These are phyloP conservation scores for Alternaria solani DNA, from an alignment of 2,329 filamentous ascomycete species.

Conservation along the genomic window DNA sequence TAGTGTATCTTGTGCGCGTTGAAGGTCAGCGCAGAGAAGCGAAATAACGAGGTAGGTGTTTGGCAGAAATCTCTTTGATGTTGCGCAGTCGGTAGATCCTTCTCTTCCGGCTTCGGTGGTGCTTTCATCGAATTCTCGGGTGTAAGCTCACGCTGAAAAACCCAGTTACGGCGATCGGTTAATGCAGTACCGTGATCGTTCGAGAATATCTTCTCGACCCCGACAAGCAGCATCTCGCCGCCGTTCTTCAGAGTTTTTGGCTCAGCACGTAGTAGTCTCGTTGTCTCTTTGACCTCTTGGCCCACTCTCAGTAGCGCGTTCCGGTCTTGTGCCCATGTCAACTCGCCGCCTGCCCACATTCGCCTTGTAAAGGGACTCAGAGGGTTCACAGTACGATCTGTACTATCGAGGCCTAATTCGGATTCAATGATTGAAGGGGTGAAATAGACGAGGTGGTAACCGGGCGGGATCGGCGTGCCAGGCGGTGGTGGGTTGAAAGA, in stretches of 20 bases:
- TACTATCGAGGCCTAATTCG: constrained; percentile 79
- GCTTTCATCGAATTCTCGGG: constrained; percentile 48
- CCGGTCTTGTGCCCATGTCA: constrained; percentile 61
- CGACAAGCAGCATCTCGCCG: constrained; percentile 66
- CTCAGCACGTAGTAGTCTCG: constrained; percentile 56
- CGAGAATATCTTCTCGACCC: constrained; percentile 63
- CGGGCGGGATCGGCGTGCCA: constrained; percentile 63
- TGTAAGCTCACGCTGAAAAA: constrained; percentile 55
- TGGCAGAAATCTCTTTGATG: constrained; percentile 66
- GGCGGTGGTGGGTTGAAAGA: constrained; percentile 28
- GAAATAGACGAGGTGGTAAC: constrained; percentile 90
- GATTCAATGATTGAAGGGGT: constrained; percentile 72
- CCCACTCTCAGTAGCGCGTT: constrained; percentile 36
- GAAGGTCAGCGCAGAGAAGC: constrained; percentile 90
- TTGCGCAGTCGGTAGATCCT: constrained; percentile 27
- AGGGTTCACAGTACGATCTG: constrained; percentile 80
- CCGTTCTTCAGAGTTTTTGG: constrained; percentile 60
- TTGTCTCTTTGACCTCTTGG: constrained; percentile 53
- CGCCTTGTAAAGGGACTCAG: constrained; percentile 74
- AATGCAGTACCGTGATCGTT: constrained; percentile 46
- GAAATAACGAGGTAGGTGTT: constrained; percentile 77
- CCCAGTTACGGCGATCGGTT: constrained; percentile 49
- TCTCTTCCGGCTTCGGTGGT: constrained; percentile 26
- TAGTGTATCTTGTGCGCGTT: constrained; percentile 94
- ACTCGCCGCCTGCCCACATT: constrained; percentile 89